These are phyloP conservation scores for Straminergon stramineum DNA, from an alignment of 225 moss, liverwort and hornwort species.

Conservation along the genomic window DNA sequence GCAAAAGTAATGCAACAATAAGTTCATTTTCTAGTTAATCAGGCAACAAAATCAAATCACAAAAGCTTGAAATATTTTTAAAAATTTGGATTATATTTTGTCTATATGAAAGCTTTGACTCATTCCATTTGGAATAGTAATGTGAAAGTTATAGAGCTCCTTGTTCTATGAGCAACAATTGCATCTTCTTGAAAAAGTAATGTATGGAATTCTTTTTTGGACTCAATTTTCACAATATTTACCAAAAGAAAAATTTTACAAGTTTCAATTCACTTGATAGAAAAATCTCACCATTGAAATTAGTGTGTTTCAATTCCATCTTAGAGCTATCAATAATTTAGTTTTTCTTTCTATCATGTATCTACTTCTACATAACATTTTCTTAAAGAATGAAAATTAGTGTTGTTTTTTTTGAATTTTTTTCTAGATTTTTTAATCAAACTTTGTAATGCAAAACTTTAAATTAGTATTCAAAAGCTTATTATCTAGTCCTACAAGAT, in stretches of 20 bases:
- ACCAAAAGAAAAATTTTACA: background rate
- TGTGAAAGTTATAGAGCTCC: background rate
- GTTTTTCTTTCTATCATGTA: background rate
- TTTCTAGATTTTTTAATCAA: background rate
- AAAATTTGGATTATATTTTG: background rate
- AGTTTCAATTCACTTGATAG: background rate
- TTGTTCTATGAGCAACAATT: background rate
- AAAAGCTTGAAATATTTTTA: background rate
- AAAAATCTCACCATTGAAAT: background rate
- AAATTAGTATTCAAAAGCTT: background rate
- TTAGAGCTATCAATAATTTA: background rate
- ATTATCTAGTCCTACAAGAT: background rate
- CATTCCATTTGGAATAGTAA: background rate
- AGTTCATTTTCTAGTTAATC: background rate
- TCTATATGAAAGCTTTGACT: background rate
- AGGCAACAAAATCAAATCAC: background rate
- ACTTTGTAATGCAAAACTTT: background rate
- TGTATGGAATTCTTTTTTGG: rapidly evolving
- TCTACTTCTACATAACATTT: background rate
- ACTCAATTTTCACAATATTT: background rate
- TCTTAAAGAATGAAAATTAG: background rate
- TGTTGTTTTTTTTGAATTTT: background rate
- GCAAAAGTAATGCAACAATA: background rate
- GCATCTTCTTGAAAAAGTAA: background rate
- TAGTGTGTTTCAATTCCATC: background rate